Conservation (phyloP, 352 stramenopile genomes). For the Aphanomyces astaci region DNA sequence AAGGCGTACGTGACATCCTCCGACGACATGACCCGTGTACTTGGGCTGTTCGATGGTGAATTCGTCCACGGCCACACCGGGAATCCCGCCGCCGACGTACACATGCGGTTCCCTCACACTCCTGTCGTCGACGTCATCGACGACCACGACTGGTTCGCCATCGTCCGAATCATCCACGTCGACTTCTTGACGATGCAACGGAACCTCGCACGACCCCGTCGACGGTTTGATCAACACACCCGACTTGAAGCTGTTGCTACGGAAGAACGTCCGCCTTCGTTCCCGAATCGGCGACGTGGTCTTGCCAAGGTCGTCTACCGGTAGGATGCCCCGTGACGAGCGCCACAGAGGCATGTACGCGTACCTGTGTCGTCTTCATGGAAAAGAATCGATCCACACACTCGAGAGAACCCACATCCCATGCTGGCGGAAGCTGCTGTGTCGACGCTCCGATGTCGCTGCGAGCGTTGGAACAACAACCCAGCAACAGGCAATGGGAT, state of each 20-base stretch:
- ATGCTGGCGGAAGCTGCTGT: neutral
- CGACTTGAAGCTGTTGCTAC: constrained; percentile 21
- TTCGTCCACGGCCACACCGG: constrained; percentile 52
- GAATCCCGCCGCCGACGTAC: constrained; percentile 56
- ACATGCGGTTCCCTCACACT: constrained; percentile 2
- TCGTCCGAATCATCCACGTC: constrained; percentile 10
- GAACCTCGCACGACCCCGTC: constrained; percentile 4
- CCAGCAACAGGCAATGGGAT: neutral
- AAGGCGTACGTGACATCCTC: constrained; percentile 35
- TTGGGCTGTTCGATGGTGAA: constrained; percentile 45
- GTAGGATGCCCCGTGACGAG: neutral
- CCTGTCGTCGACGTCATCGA: neutral
- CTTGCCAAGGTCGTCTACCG: constrained; percentile 8
- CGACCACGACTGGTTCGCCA: neutral
- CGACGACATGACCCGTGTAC: constrained; percentile 49
- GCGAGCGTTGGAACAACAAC: neutral
- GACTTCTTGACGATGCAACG: constrained; percentile 5
- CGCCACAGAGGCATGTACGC: neutral
- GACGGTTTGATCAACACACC: constrained; percentile 11
- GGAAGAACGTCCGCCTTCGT: constrained; percentile 10
- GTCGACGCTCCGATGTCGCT: neutral
- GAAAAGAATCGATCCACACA: neutral
- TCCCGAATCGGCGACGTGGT: neutral
- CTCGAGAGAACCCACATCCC: neutral
- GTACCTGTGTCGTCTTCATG: neutral